phyloP scores from a whole-genome alignment of 495 filamentous ascomycete species.

The Geoglossum glabrum region DNA sequence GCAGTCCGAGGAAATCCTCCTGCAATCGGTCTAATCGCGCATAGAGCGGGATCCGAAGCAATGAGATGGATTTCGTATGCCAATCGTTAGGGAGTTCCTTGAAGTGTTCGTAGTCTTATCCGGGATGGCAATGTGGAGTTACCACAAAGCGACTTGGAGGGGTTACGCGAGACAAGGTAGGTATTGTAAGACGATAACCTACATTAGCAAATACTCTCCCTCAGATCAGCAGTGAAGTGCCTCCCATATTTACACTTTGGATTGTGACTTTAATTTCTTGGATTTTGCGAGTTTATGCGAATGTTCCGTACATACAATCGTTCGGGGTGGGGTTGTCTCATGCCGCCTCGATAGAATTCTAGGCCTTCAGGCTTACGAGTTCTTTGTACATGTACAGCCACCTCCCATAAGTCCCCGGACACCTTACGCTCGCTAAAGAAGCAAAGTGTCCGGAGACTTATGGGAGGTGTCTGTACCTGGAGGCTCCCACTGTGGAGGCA shows the following conservation, averaged over 20 bases:
- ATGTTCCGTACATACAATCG: no score
- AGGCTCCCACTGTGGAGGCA: no score
- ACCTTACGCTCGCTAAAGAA: no score
- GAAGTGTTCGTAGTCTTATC: neutral
- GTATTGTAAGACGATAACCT: no score
- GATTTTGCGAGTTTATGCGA: no score
- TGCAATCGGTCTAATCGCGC: neutral
- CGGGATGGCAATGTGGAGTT: no score
- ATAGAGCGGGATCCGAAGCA: neutral
- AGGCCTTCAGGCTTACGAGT: neutral
- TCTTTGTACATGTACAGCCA: no score
- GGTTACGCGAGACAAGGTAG: neutral
- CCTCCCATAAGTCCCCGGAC: no score
- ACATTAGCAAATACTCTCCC: no score
- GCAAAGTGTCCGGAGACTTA: no score
- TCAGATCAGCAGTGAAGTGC: no score
- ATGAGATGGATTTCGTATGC: neutral
- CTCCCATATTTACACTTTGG: neutral
- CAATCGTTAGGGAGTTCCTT: neutral
- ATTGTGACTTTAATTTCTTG: neutral
- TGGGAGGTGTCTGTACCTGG: no score
- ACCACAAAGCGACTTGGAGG: neutral
- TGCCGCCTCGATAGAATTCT: neutral
- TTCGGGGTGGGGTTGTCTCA: neutral
- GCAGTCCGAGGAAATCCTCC: neutral